Base-by-base conservation (phyloP, 306 rosid genomes). In the Adenanthera pavonina region DNA sequence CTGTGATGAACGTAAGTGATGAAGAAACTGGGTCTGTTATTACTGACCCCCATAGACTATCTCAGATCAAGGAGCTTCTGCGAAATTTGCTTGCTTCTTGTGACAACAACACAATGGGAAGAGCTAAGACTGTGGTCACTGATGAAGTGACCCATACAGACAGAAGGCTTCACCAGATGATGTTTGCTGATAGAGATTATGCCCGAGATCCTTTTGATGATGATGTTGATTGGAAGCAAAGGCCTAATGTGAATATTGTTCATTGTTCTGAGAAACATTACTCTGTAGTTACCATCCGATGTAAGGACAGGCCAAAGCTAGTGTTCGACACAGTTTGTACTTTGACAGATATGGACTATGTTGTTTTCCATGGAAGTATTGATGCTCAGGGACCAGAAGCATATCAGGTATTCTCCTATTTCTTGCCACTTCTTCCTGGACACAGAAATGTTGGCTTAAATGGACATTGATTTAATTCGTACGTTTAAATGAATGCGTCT, bases 131-230 rank as follows among this genome's bases (percentile, higher is more conserved):
- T 54, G 90, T 88, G 71, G 92, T 92, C 56, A 86, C 97, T 64
- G 94, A 91, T 69, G 91, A 75, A 57, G 88, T 44, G 56, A 95
- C 91, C 0, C 97, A 95, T 75, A 87, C 95, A 7, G 99, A 90
- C 7, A 85, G 99, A 80, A 85, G 97, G 86, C 97, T 95, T 84
- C 99, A 95, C 85, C 99, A 93, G 83, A 89, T 95, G 95, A 89
- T 95, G 99, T 91, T 93, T 87, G 95, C 92, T 17, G 99, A 90
- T 79, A 88, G 99, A 76, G 99, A 95, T 80, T 95, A 91, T 30
- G 97, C 86, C 33, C 79, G 92, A 20, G 88, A 75, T 4, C 84
- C 80, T 20, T 88, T 38, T 54, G 74, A 43, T 20, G 74, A 53
- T 44, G 74, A 69, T 13, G 88, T 76, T 81, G 88, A 83, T 47